Evolutionary conservation across 1,139 yeast genomes (phyloP), one percentile per base, ranked within the genome.

Genomic region (Debaryomycetaceae sp.): DNA sequence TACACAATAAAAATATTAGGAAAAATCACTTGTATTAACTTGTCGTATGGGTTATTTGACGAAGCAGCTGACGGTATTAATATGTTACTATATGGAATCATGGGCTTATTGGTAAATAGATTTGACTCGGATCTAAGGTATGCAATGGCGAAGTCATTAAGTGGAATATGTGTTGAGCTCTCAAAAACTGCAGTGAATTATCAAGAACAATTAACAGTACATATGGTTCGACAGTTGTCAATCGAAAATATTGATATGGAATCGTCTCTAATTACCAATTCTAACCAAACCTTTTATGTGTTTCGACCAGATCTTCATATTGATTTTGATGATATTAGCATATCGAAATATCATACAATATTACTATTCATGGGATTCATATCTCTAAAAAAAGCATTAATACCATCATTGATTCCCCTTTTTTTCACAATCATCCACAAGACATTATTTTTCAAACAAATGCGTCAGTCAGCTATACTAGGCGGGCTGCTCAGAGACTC

Each of bases 401-500:
- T 73, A 1, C n/a, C 26, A 1, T 41, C 46, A 7, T 51, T 56
- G 5, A 41, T 63, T 2, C 64, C 67, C 0, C 34, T 36, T 0
- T 41, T 66, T 5, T 45, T 69, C n/a, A 53, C 64, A 17, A 47
- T 70, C n/a, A 55, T 59, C n/a, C 70, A 67, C 39, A 51, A 60
- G 15, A 75, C 86, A 0, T 57, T 81, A 5, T 75, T 70, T 36
- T 73, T 83, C 44, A 81, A 78, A 41, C 83, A 81, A 42, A 58
- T 63, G 32, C 56, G 73, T 38, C 56, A 79, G 11, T 73, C 79
- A 0, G 63, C 70, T 13, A 67, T 79, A 0, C 55, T 75, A 9
- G 95, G 95, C 0, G 63, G 76, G 2, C 88, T 83, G 48, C 74
- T 91, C 2, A 71, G 95, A 39, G 98, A 91, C 56, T 81, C 97